Evolutionary conservation across 2,329 filamentous ascomycete genomes (phyloP), one percentile per base, ranked within the genome.

Genomic region (Malbranchea zuffiana): DNA sequence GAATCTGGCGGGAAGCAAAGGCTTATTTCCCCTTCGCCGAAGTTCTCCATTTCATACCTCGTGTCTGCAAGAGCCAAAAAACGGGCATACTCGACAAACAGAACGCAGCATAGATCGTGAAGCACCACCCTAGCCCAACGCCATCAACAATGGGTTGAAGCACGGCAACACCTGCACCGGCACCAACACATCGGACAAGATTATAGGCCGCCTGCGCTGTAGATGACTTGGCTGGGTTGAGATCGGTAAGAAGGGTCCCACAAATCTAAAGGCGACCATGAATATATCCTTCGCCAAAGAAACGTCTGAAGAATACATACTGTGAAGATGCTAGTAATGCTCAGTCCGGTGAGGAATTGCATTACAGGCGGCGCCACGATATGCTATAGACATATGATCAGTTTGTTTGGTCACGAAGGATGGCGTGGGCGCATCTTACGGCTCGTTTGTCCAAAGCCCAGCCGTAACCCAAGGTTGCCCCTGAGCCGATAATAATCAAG

Each of bases 31-130:
- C 18, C 16, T 33, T 25, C 6, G 11, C 20, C 3, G 24, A 13
- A 16, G 17, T 18, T 6, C 29, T 39, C 38, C 32, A 40, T 26
- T 35, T 28, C 38, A 40, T 29, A 4, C 37, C 37, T n/a, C 15
- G n/a, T 5, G 37, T 34, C 20, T 39, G 37, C 19, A 39, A 17
- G 23, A 39, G 5, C 37, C 29, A 34, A 8, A 34, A 34, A 24
- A 34, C 23, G 20, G 30, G 37, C 16, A 39, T 11, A 7, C 25
- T 29, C 4, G 30, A 18, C 21, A 39, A 27, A 21, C 37, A 33
- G 12, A 34, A 39, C 5, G 13, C 30, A 10, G 29, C 29, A 21
- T 39, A 39, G 12, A 37, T 32, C 4, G 28, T 32, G 25, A 37
- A 37, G 8, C 26, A 8, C 27, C 35, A 30, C 7, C 35, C 35